phyloP scores from a whole-genome alignment of 768 basidiomycete genomes.

The Steccherinum ochraceum region DNA sequence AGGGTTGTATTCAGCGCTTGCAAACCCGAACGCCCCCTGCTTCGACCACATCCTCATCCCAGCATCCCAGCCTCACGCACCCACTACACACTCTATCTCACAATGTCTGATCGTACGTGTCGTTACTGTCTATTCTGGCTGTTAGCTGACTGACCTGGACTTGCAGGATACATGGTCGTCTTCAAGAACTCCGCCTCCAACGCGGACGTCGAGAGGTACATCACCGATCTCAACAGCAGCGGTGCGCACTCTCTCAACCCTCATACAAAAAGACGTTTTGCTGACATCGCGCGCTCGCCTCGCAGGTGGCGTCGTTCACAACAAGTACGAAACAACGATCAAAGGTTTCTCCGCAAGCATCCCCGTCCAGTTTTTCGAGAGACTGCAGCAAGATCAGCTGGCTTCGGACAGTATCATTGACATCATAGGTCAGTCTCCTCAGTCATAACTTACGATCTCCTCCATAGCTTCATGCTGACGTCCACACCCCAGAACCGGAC shows the following conservation, averaged over 20 bases:
- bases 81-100: too few relatives aligned
- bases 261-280: neutral
- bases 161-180: conserved; percentile 46
- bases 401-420: conserved; percentile 29
- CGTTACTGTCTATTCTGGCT: neutral
- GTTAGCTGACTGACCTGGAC: neutral
- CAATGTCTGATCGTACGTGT: neutral
- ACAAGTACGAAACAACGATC: conserved; percentile 31
- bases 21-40: neutral
- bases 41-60: neutral
- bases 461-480: neutral
- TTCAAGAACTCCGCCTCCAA: conserved; percentile 42
- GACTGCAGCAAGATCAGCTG: conserved; percentile 29
- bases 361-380: conserved; percentile 23
- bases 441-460: neutral
- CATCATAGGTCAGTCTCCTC: conserved; percentile 37
- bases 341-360: conserved; percentile 44
- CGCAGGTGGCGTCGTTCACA: conserved; percentile 38
- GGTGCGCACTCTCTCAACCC: conserved; percentile 24
- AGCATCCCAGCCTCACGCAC: too few relatives aligned
- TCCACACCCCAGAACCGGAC: conserved; percentile 35
- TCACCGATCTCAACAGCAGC: conserved; percentile 28
- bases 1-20: too few relatives aligned
- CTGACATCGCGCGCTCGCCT: neutral
- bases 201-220: conserved; percentile 37